phyloP scores from a whole-genome alignment of 2,329 filamentous ascomycete species.

The Pseudocercospora fijiensis region DNA sequence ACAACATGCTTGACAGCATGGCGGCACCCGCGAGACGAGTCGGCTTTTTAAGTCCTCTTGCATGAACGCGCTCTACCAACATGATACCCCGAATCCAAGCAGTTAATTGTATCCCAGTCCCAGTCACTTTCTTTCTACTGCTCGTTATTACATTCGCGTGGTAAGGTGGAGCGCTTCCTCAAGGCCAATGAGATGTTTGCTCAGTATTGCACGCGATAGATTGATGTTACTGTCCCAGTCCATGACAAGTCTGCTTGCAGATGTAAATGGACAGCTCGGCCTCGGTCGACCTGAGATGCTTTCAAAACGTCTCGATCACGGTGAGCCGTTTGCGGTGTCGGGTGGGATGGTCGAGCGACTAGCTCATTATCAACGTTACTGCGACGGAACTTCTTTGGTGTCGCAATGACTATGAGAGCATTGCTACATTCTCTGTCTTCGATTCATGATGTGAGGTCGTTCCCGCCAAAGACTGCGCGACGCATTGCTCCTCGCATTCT shows the following conservation, averaged over 20 bases:
- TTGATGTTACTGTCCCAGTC: slow-evolving; percentile 32
- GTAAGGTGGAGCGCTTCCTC: slow-evolving; percentile 55
- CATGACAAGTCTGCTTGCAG: slow-evolving; percentile 15
- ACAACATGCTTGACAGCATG: slow-evolving; percentile 46
- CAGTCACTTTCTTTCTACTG: slow-evolving; percentile 1
- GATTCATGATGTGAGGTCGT: neutral
- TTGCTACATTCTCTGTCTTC: neutral
- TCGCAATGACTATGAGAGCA: neutral
- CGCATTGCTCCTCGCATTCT: neutral
- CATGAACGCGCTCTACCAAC: slow-evolving; percentile 6
- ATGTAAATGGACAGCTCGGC: slow-evolving; percentile 15
- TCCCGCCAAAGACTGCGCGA: neutral
- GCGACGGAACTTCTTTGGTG: neutral
- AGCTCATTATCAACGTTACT: neutral
- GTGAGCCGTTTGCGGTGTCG: slow-evolving; percentile 11
- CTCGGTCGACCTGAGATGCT: slow-evolving; percentile 11
- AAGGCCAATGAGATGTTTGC: slow-evolving; percentile 52
- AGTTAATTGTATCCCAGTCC: slow-evolving; percentile 5
- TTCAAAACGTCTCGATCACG: neutral
- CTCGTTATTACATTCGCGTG: slow-evolving; percentile 40
- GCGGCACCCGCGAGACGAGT: slow-evolving; percentile 36
- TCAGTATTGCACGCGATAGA: slow-evolving; percentile 56
- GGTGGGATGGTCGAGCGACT: slow-evolving; percentile 12
- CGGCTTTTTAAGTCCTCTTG: slow-evolving; percentile 37
- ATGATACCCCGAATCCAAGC: slow-evolving; percentile 13